These are phyloP conservation scores for Tetrapisispora phaffii DNA, from an alignment of 805 yeast genomes.

Conservation along the genomic window DNA sequence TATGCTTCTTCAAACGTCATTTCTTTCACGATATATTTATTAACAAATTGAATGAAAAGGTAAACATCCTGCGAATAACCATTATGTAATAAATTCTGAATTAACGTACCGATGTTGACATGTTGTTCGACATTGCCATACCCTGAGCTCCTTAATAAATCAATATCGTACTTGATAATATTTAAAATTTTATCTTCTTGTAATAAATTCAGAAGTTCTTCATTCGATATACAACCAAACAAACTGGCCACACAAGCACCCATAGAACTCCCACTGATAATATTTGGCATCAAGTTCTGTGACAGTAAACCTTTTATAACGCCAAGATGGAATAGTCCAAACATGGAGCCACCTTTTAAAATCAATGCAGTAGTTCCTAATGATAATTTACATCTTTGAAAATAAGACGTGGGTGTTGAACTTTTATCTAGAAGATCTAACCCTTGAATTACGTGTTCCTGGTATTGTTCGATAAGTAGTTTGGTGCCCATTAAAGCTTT, in stretches of 20 bases:
- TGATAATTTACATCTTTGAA: slow-evolving; percentile 77
- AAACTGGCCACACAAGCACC: slow-evolving; percentile 90
- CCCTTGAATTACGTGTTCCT: slow-evolving; percentile 69
- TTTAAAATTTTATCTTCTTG: slow-evolving; percentile 32
- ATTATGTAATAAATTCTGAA: slow-evolving; percentile 64
- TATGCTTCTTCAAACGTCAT: slow-evolving; percentile 92
- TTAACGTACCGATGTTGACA: slow-evolving; percentile 46
- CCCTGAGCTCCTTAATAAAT: slow-evolving; percentile 43
- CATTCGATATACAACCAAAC: slow-evolving; percentile 63
- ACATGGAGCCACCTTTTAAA: slow-evolving; percentile 89
- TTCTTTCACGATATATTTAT: slow-evolving; percentile 59
- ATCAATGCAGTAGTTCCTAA: slow-evolving; percentile 86
- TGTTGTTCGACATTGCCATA: slow-evolving; percentile 31
- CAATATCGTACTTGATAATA: slow-evolving; percentile 47
- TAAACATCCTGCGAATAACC: slow-evolving; percentile 84
- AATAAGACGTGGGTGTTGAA: slow-evolving; percentile 57
- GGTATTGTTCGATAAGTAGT: slow-evolving; percentile 54
- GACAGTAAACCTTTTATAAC: slow-evolving; percentile 76
- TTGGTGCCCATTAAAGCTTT: slow-evolving; percentile 86
- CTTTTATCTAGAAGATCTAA: slow-evolving; percentile 44
- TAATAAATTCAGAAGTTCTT: slow-evolving; percentile 44
- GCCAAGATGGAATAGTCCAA: slow-evolving; percentile 90
- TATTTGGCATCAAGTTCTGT: slow-evolving; percentile 68
- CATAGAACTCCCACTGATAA: slow-evolving; percentile 84
- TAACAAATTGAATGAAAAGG: slow-evolving; percentile 66